Evolutionary conservation across 2,329 filamentous ascomycete species (phyloP).

Genomic region (Botrytis medusae): DNA sequence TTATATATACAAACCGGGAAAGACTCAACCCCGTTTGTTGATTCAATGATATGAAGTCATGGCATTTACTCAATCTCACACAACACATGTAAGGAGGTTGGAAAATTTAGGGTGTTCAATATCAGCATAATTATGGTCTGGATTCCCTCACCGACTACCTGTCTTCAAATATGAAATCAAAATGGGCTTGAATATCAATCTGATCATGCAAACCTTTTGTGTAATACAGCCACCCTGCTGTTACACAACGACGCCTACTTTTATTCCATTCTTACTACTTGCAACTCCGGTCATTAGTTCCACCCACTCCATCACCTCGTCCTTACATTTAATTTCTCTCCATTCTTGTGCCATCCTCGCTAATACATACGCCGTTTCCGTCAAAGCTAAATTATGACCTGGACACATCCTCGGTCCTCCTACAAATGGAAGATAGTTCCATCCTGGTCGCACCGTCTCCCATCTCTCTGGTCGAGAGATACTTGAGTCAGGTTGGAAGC

Average conservation of each 20-base stretch:
- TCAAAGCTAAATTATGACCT: background rate
- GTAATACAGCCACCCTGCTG: background rate
- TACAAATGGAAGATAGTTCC: background rate
- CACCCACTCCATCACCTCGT: background rate
- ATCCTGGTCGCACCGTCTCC: background rate
- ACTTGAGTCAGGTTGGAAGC: background rate
- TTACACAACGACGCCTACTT: background rate
- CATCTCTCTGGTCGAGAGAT: background rate
- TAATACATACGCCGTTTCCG: background rate
- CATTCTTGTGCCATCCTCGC: slow-evolving; percentile 4
- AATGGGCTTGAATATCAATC: background rate
- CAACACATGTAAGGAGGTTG: background rate
- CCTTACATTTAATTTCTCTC: background rate
- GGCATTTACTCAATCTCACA: background rate
- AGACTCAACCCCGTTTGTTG: background rate
- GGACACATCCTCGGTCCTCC: slow-evolving; percentile 1
- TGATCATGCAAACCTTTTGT: background rate
- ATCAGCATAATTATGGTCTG: background rate
- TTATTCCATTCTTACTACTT: background rate
- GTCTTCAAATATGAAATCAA: background rate
- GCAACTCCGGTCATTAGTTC: background rate
- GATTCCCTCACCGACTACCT: background rate
- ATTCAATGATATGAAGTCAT: background rate
- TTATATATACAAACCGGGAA: no score
- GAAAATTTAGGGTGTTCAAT: background rate